These are phyloP conservation scores for Emergomyces africanus DNA, from an alignment of 2,329 filamentous ascomycete species.

Conservation along the genomic window DNA sequence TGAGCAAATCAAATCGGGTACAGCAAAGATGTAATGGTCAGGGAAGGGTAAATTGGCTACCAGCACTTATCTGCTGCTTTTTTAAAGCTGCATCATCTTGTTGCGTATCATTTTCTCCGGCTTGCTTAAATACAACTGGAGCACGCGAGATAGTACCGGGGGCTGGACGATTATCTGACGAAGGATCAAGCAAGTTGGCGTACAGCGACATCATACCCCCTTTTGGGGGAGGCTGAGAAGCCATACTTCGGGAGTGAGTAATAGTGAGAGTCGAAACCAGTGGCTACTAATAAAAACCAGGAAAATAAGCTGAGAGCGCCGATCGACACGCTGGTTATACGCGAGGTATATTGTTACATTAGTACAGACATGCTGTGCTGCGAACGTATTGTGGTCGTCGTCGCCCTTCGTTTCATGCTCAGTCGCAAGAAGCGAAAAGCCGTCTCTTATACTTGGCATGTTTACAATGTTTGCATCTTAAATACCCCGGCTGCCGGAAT, in stretches of 20 bases:
- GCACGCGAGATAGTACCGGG: slow-evolving; percentile 61
- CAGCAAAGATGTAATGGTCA: slow-evolving; percentile 17
- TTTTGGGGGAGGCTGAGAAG: slow-evolving; percentile 5
- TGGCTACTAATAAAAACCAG: slow-evolving; percentile 4
- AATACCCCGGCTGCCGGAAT: too few relatives aligned
- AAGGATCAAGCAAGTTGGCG: slow-evolving; percentile 61
- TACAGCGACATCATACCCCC: slow-evolving; percentile 58
- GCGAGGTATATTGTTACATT: neutral
- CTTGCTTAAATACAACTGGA: slow-evolving; percentile 57
- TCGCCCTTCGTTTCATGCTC: neutral
- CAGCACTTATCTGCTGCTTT: slow-evolving; percentile 51
- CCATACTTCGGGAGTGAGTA: slow-evolving; percentile 17
- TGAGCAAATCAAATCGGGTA: slow-evolving; percentile 33
- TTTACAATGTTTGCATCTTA: slow-evolving; percentile 11
- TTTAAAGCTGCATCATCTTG: slow-evolving; percentile 43
- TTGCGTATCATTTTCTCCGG: slow-evolving; percentile 35
- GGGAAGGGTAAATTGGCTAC: slow-evolving; percentile 38
- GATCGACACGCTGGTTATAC: neutral
- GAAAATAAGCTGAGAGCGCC: neutral
- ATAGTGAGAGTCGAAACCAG: neutral
- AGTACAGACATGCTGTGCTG: neutral
- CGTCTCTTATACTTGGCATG: neutral
- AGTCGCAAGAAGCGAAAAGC: neutral
- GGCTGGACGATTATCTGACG: slow-evolving; percentile 23
- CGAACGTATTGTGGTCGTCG: neutral